A percentile compares a stretch with the other conserved stretches of the same genome.
Evolutionary conservation across 345 rosid species (phyloP).

Genomic region (Boechera retrofracta): DNA sequence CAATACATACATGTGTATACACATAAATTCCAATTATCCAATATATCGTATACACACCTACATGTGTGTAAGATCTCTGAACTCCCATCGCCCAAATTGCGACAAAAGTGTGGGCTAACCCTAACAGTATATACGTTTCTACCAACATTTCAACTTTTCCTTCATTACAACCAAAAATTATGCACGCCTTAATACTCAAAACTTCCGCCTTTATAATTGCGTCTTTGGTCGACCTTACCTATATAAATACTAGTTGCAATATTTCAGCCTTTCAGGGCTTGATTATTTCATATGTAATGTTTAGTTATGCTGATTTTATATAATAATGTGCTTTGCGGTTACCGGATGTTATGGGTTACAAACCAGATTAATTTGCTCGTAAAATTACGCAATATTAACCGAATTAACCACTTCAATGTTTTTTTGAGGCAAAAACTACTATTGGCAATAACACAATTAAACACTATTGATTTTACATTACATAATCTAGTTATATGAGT

Average conservation of each 20-base stretch:
- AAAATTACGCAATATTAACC: background rate
- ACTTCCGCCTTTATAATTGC: slow-evolving; percentile 5
- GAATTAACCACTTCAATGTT: background rate
- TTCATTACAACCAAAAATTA: slow-evolving; percentile 20
- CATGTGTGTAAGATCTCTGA: slow-evolving; percentile 29
- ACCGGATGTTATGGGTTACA: background rate
- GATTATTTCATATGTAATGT: slow-evolving; percentile 15
- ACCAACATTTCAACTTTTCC: slow-evolving; percentile 33
- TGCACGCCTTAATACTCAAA: slow-evolving; percentile 33
- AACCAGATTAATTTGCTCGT: background rate
- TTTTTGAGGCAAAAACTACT: background rate
- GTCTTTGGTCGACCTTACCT: slow-evolving; percentile 18
- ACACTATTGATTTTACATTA: background rate
- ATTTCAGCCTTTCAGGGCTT: background rate
- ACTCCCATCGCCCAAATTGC: slow-evolving; percentile 28
- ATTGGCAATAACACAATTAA: background rate
- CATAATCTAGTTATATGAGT: background rate
- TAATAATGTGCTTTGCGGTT: background rate
- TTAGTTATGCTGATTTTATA: slow-evolving; percentile 7
- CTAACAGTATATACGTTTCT: slow-evolving; percentile 35
- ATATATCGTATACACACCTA: background rate
- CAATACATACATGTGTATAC: slow-evolving; percentile 41
- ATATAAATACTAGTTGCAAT: background rate
- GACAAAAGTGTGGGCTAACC: slow-evolving; percentile 49
- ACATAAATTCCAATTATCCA: slow-evolving; percentile 4